A percentile compares a stretch with the other conserved stretches of the same genome.
phyloP scores from a whole-genome alignment of 2,329 filamentous ascomycete genomes.

The Cladophialophora carrionii region DNA sequence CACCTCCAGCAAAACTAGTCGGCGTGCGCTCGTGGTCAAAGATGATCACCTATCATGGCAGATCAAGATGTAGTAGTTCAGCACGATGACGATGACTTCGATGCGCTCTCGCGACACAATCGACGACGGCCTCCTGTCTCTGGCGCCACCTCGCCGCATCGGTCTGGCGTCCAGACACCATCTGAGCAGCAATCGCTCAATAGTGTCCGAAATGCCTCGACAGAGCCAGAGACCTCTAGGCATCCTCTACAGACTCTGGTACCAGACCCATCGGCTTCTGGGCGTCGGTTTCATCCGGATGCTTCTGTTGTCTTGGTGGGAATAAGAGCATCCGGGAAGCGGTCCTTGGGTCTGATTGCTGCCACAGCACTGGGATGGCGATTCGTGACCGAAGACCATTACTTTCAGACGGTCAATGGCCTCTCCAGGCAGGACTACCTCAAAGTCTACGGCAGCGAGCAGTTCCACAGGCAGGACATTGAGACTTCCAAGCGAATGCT shows the following conservation, averaged over 20 bases:
- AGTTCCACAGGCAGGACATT: slow-evolving; percentile 49
- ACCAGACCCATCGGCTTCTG: slow-evolving; percentile 7
- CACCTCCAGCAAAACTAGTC: background rate
- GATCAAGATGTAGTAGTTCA: slow-evolving; percentile 4
- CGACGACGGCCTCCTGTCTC: slow-evolving; percentile 5
- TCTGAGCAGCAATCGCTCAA: slow-evolving; percentile 3
- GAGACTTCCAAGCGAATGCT: slow-evolving; percentile 50
- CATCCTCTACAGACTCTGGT: background rate
- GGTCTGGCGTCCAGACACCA: background rate
- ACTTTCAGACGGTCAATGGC: slow-evolving; percentile 49
- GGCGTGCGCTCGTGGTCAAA: background rate
- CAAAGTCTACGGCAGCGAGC: slow-evolving; percentile 46
- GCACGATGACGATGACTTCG: slow-evolving; percentile 1
- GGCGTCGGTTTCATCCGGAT: slow-evolving; percentile 42
- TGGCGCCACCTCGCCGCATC: slow-evolving; percentile 15
- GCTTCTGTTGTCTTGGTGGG: slow-evolving; percentile 50
- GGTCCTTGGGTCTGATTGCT: slow-evolving; percentile 50
- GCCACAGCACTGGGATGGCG: slow-evolving; percentile 49
- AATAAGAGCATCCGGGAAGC: slow-evolving; percentile 51
- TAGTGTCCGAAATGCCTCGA: background rate
- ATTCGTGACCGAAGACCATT: slow-evolving; percentile 52
- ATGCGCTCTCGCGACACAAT: background rate
- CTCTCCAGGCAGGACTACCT: slow-evolving; percentile 49
- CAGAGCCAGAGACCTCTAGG: slow-evolving; percentile 8
- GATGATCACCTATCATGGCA: slow-evolving; percentile 18